Evolutionary conservation across 305 asterid species (phyloP).

Genomic region (Caryopteris hybrid): DNA sequence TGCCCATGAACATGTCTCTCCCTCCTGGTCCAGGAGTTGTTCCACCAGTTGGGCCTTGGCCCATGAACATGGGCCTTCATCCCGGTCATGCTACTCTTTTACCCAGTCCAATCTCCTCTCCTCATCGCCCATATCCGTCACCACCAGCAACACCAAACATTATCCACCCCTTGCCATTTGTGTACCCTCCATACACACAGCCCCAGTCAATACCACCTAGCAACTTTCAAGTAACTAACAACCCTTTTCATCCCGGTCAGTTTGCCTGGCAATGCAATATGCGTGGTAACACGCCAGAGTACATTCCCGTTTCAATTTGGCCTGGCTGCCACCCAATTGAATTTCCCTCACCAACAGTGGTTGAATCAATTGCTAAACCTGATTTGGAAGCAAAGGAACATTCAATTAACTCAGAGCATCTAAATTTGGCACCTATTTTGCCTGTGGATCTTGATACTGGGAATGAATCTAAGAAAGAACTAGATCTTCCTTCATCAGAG

Average conservation of each 20-base stretch:
- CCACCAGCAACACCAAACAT: constrained; percentile 89
- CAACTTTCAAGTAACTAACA: constrained; percentile 58
- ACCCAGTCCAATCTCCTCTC: constrained; percentile 73
- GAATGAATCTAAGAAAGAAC: constrained; percentile 59
- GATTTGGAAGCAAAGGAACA: constrained; percentile 38
- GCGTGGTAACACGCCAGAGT: constrained; percentile 53
- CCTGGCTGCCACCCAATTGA: constrained; percentile 73
- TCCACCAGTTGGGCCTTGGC: constrained; percentile 74
- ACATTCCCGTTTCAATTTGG: constrained; percentile 70
- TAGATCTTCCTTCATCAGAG: constrained; percentile 51
- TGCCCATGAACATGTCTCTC: constrained; percentile 58
- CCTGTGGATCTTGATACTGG: constrained; percentile 58
- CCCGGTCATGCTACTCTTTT: constrained; percentile 71
- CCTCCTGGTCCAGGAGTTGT: constrained; percentile 66
- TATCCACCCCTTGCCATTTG: constrained; percentile 78
- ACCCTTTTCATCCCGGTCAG: constrained; percentile 69
- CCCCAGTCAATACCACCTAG: constrained; percentile 62
- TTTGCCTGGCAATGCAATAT: constrained; percentile 82
- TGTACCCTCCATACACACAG: constrained; percentile 83
- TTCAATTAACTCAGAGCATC: constrained; percentile 42
- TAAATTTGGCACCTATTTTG: constrained; percentile 45
- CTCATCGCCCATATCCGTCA: constrained; percentile 89
- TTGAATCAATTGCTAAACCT: constrained; percentile 55
- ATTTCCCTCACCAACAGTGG: constrained; percentile 57
- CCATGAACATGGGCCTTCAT: constrained; percentile 84